phyloP scores from a whole-genome alignment of 768 basidiomycete species.

The Boletus subcaerulescens region DNA sequence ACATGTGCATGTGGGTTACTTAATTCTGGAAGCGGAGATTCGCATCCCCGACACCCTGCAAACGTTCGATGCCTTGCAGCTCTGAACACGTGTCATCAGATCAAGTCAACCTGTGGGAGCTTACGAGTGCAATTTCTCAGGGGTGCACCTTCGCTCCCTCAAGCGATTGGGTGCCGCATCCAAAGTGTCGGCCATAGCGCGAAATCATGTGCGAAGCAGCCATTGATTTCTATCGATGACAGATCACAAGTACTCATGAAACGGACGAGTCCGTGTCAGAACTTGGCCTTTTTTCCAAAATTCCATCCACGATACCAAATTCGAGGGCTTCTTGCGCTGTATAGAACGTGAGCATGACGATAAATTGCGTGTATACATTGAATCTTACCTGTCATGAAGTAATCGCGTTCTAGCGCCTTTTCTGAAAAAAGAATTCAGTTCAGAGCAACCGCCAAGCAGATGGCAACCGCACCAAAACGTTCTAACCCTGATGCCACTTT shows the following conservation, averaged over 20 bases:
- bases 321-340: slow-evolving; percentile 82
- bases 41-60: slow-evolving; percentile 15
- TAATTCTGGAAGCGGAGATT: slow-evolving; percentile 27
- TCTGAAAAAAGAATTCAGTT: slow-evolving; percentile 44
- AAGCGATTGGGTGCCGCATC: slow-evolving; percentile 7
- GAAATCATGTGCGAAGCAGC: slow-evolving; percentile 8
- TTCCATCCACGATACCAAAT: slow-evolving; percentile 92
- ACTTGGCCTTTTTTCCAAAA: slow-evolving; percentile 74
- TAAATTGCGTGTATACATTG: slow-evolving; percentile 7
- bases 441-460: slow-evolving; percentile 22
- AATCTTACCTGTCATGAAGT: slow-evolving; percentile 83
- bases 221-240: slow-evolving; percentile 11
- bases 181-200: slow-evolving; percentile 1
- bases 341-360: slow-evolving; percentile 24
- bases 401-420: slow-evolving; percentile 88
- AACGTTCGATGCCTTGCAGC: not conserved
- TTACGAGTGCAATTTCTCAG: slow-evolving; percentile 15
- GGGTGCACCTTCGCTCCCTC: slow-evolving; percentile 6
- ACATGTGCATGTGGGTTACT: slow-evolving; percentile 12
- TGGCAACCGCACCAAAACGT: slow-evolving; percentile 67
- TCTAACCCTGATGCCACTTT: slow-evolving; percentile 56
- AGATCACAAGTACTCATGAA: slow-evolving; percentile 12
- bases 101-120: slow-evolving; percentile 17
- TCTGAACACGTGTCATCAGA: slow-evolving; percentile 24
- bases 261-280: slow-evolving; percentile 36